A percentile compares a stretch with the other conserved stretches of the same genome.
These are phyloP conservation scores for Neofusicoccum cordaticola DNA, from an alignment of 2,329 filamentous ascomycete species.

Conservation along the genomic window DNA sequence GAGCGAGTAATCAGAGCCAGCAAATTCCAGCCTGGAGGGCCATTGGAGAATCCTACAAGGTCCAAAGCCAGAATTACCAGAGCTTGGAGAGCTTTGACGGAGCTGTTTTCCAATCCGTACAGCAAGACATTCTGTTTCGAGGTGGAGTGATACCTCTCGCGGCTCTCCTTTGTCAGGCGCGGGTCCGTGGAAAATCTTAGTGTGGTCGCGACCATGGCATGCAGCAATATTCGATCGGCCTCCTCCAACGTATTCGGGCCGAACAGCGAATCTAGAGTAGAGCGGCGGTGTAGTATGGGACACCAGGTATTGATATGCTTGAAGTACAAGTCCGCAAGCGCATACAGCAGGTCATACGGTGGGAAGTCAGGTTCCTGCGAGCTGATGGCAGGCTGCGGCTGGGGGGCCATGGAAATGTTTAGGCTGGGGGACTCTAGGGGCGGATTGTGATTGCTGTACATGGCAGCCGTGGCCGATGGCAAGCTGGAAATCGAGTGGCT, in stretches of 20 bases:
- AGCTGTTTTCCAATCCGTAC: conserved; percentile 85
- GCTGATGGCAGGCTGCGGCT: conserved; percentile 22
- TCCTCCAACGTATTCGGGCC: conserved; percentile 72
- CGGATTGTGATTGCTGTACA: conserved; percentile 33
- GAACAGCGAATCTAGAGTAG: conserved; percentile 78
- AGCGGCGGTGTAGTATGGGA: conserved; percentile 82
- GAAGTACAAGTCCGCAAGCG: conserved; percentile 61
- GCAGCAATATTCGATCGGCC: conserved; percentile 76
- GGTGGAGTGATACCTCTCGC: conserved; percentile 71
- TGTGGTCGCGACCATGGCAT: conserved; percentile 86
- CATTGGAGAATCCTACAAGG: conserved; percentile 81
- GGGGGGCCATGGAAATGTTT: conserved; percentile 44
- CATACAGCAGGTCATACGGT: conserved; percentile 59
- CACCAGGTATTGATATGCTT: conserved; percentile 69
- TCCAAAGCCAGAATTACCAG: conserved; percentile 84
- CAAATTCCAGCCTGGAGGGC: conserved; percentile 88
- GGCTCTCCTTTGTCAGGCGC: conserved; percentile 68
- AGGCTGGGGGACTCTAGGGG: conserved; percentile 59
- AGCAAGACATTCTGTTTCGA: conserved; percentile 85
- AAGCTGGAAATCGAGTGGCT: conserved; percentile 17
- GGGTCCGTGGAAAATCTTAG: conserved; percentile 78
- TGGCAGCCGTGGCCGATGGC: conserved; percentile 20
- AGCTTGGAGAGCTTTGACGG: conserved; percentile 82
- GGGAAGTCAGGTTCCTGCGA: conserved; percentile 49
- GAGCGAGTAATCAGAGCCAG: conserved; percentile 84